Base-by-base conservation (phyloP, 306 rosid species). In the Cicer cuneatum region DNA sequence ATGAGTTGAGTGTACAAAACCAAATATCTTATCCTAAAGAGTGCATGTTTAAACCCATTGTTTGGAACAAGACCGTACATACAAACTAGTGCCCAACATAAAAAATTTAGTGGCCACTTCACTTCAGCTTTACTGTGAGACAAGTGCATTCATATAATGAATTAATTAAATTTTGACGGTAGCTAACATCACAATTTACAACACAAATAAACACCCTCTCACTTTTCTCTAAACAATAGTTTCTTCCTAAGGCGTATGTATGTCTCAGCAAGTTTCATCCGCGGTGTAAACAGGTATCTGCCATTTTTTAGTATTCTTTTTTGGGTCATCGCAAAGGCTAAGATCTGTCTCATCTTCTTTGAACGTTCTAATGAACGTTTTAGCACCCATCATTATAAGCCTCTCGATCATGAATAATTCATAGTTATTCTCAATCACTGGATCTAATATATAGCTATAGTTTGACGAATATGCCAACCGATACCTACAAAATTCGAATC, bases 341-440 rank as follows among this genome's bases (percentile, higher is more conserved):
- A 85, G 89, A 81, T 84, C 93, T 7, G 85, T 76, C 45, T 84
- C 89, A 37, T 80, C 91, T 86, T 90, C 98, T 82, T 95, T 95
- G 85, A 78, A 92, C 9, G 99, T 95, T 81, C 49, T 87, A 66
- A 95, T 90, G 81, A 86, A 86, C 18, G 90, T 89, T 85, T 89
- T 90, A 7, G 97, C 99, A 62, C 93, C 97, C 78, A 56, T 83
- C 87, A 90, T 5, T 63, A 95, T 83, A 49, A 90, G 88, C 88
- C 97, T 86, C 89, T 95, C 99, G 38, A 92, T 80, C 93, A 95
- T 89, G 90, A 92, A 95, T 78, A 92, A 75, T 62, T 95, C 84
- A 81, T 95, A 92, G 53, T 95, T 95, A 89, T 80, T 78, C 82
- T 78, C 77, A 70, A 78, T 38, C 14, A 89, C 43, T 2, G 89